Conservation (phyloP, 164 flowering plant genomes). For the Liriodendron chinense region DNA sequence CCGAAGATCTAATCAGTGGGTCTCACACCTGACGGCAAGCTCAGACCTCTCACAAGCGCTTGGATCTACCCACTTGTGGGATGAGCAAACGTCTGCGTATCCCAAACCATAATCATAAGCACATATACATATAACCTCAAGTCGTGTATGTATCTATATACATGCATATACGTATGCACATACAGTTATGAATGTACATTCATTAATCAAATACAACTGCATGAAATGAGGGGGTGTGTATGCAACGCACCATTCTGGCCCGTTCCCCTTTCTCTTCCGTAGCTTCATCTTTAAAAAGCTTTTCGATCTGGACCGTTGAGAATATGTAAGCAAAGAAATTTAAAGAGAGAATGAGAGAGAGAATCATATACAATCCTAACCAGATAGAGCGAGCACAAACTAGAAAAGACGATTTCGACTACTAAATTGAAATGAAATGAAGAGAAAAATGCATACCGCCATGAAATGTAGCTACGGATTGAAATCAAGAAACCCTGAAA, state of each 20-base stretch:
- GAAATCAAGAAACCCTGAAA: too few species aligned
- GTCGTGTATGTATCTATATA: too few species aligned
- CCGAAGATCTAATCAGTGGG: too few species aligned
- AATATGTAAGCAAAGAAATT: neutral
- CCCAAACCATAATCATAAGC: too few species aligned
- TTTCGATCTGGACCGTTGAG: conserved; percentile 43
- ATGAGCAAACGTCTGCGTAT: too few species aligned
- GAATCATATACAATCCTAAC: neutral
- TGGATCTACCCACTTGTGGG: too few species aligned
- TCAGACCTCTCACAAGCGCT: too few species aligned
- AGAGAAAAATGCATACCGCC: conserved; percentile 2
- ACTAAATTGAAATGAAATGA: neutral
- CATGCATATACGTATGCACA: too few species aligned
- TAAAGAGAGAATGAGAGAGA: neutral
- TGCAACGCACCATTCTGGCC: conserved; percentile 79
- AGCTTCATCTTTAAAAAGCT: conserved; percentile 88
- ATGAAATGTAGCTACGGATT: neutral
- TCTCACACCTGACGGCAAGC: too few species aligned
- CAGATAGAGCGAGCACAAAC: neutral
- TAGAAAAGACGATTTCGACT: neutral
- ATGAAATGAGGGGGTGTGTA: neutral
- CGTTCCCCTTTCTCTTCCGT: conserved; percentile 97
- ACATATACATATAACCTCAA: too few species aligned
- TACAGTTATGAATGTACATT: neutral
- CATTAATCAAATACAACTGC: neutral